phyloP scores from a whole-genome alignment of 2,329 filamentous ascomycete species.

The Gaeumannomyces sp. region DNA sequence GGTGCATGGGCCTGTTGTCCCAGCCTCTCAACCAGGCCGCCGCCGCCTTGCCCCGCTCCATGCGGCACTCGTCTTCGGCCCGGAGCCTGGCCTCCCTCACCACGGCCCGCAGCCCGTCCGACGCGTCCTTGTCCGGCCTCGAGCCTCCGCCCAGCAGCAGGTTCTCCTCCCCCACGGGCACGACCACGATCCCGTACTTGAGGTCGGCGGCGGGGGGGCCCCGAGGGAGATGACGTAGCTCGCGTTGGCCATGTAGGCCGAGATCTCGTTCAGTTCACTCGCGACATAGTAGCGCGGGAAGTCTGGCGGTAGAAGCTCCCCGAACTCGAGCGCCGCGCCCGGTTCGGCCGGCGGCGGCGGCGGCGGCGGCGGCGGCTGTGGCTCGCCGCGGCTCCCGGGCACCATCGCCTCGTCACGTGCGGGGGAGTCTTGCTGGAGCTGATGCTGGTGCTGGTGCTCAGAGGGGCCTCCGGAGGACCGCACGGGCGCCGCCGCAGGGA shows the following conservation, averaged over 20 bases:
- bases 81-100: neutral
- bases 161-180: constrained; percentile 12
- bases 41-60: too few relatives aligned
- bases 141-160: constrained; percentile 10
- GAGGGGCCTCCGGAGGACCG: too few relatives aligned
- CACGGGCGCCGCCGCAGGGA: too few relatives aligned
- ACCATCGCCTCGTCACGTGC: too few relatives aligned
- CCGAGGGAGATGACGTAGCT: constrained; percentile 11
- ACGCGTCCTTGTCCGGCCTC: too few relatives aligned
- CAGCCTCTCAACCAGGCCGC: neutral
- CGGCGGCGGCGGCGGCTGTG: too few relatives aligned
- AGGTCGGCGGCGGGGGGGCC: constrained; percentile 10
- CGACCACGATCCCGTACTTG: constrained; percentile 11
- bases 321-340: too few relatives aligned
- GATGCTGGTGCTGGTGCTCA: too few relatives aligned
- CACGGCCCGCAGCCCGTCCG: too few relatives aligned
- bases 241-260: constrained; percentile 10
- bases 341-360: too few relatives aligned
- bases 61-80: neutral
- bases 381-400: too few relatives aligned
- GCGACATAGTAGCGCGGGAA: constrained; percentile 7
- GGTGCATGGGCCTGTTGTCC: neutral
- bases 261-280: constrained; percentile 4
- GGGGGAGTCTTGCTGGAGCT: too few relatives aligned
- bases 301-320: neutral